These are phyloP conservation scores for Podospora appendiculata DNA, from an alignment of 495 filamentous ascomycete genomes.

Conservation along the genomic window DNA sequence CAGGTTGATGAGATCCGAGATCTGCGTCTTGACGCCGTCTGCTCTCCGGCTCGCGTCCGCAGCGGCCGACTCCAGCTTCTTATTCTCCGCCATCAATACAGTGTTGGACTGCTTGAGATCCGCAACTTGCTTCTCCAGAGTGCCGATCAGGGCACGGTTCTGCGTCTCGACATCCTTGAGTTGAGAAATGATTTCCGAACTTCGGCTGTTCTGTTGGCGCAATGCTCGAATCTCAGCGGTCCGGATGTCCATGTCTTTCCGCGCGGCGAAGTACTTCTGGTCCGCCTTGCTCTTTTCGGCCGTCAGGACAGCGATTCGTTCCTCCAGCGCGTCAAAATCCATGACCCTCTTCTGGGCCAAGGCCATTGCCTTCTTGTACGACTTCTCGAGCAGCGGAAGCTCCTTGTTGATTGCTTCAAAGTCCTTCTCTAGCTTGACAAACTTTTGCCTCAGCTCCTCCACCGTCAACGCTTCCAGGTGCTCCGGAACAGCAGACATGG, in stretches of 20 bases:
- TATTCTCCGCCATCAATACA: constrained; percentile 57
- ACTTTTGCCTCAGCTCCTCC: constrained; percentile 67
- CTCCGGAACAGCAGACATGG: constrained; percentile 35
- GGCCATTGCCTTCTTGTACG: constrained; percentile 77
- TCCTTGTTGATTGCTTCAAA: constrained; percentile 80
- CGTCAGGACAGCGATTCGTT: constrained; percentile 61
- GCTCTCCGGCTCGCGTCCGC: constrained; percentile 58
- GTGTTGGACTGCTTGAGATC: constrained; percentile 71
- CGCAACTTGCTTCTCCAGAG: constrained; percentile 81
- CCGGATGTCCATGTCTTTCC: constrained; percentile 84
- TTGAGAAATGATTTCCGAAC: constrained; percentile 85
- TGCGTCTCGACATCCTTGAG: constrained; percentile 80
- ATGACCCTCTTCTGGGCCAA: constrained; percentile 80
- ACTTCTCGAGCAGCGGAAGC: constrained; percentile 74
- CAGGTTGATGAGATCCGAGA: constrained; percentile 63
- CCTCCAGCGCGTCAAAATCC: constrained; percentile 67
- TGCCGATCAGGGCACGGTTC: constrained; percentile 54
- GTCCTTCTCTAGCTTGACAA: constrained; percentile 64
- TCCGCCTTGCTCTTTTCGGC: constrained; percentile 95
- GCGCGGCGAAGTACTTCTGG: constrained; percentile 92
- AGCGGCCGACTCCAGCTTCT: constrained; percentile 59
- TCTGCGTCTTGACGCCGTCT: constrained; percentile 69
- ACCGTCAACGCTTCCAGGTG: constrained; percentile 45
- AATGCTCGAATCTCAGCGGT: constrained; percentile 69
- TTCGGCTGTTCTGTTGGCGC: constrained; percentile 75